Percentiles rank a stretch among this genome's conserved stretches.
Evolutionary conservation across 305 asterid genomes (phyloP).

Genomic region (Rubia balearica): DNA sequence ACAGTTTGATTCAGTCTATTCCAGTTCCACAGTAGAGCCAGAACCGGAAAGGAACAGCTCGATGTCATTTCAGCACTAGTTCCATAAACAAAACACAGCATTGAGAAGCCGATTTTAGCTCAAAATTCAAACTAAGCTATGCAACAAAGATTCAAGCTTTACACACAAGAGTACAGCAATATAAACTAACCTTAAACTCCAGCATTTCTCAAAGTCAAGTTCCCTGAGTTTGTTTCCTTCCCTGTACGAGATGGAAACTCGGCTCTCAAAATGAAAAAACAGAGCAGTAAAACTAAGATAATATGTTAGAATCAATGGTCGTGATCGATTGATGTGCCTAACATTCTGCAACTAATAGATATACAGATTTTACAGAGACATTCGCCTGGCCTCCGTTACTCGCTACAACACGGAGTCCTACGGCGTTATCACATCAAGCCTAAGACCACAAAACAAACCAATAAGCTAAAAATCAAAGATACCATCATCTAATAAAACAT

Average conservation of each 20-base stretch:
- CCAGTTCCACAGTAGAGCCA: no score
- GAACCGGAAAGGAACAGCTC: no score
- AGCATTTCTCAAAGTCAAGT: background rate
- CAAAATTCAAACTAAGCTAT: background rate
- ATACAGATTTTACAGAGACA: slow-evolving; percentile 11
- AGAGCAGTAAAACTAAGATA: background rate
- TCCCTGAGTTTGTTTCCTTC: slow-evolving; percentile 2
- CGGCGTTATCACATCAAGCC: background rate
- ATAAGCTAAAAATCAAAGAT: slow-evolving; percentile 30
- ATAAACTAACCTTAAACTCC: background rate
- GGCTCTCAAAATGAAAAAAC: background rate
- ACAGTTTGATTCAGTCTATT: no score
- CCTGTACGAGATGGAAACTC: background rate
- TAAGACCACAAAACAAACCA: background rate
- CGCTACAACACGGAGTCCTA: background rate
- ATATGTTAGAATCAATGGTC: background rate
- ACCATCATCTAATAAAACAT: slow-evolving; percentile 40
- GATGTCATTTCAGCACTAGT: background rate
- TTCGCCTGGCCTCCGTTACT: background rate
- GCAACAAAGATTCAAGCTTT: background rate
- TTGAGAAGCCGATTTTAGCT: background rate
- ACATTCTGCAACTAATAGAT: background rate
- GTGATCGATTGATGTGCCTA: background rate
- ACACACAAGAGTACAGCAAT: background rate
- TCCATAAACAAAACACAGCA: background rate